A percentile compares a stretch with the other conserved stretches of the same genome.
Conservation (phyloP, 192 early-diverging fungal species). For the Coemansia sp. region DNA sequence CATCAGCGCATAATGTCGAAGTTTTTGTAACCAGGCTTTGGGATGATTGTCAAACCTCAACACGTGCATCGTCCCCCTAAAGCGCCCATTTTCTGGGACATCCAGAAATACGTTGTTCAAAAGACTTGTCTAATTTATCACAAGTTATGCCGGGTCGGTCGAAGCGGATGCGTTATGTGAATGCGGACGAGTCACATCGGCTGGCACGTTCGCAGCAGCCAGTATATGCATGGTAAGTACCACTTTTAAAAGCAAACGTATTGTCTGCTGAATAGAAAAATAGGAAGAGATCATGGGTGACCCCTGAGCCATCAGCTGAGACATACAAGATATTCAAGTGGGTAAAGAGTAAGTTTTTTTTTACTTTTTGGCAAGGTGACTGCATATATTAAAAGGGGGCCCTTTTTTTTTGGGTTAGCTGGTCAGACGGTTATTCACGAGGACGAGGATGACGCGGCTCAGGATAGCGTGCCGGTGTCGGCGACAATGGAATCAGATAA, state of each 20-base stretch:
- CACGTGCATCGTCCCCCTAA: too few relatives aligned
- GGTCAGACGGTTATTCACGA: constrained; percentile 52
- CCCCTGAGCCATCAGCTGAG: constrained; percentile 14
- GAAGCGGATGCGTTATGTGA: constrained; percentile 46
- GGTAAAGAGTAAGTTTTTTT: constrained; percentile 34
- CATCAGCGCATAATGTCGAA: too few relatives aligned
- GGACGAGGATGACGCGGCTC: constrained; percentile 31
- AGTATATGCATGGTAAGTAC: constrained; percentile 38
- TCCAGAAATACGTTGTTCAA: too few relatives aligned
- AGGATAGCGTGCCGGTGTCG: background rate
- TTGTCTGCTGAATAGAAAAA: background rate
- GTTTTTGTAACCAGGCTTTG: too few relatives aligned
- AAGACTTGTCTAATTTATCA: too few relatives aligned
- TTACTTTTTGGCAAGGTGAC: constrained; percentile 12
- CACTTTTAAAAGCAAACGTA: background rate
- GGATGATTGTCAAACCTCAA: too few relatives aligned
- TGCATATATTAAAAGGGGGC: constrained; percentile 31
- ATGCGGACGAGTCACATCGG: constrained; percentile 21
- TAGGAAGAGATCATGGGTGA: constrained; percentile 33
- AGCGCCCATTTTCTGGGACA: too few relatives aligned
- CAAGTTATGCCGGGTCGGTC: constrained; percentile 26
- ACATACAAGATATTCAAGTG: constrained; percentile 38
- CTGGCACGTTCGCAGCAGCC: constrained; percentile 37
- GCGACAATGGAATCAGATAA: background rate
- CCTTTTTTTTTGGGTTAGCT: constrained; percentile 23